phyloP scores from a whole-genome alignment of 495 filamentous ascomycete genomes.

The Neurospora terricola region DNA sequence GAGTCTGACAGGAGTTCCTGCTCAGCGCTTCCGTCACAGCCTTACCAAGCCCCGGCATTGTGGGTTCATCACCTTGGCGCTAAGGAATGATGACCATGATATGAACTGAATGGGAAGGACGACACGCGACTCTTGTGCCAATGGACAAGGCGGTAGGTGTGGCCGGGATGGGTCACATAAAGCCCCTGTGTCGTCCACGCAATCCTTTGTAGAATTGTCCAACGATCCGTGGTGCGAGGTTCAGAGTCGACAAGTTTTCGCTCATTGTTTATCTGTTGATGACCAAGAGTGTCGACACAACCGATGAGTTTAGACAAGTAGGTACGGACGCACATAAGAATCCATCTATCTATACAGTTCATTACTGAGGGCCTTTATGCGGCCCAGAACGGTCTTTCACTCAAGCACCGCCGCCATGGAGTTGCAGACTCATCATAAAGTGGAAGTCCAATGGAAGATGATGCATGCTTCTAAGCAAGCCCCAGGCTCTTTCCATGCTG shows the following conservation, averaged over 20 bases:
- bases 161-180: not conserved
- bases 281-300: not conserved
- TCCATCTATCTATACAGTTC: not conserved
- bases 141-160: not conserved
- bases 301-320: not conserved
- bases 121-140: not conserved
- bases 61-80: not conserved
- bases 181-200: not conserved
- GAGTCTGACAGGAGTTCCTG: not conserved
- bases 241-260: not conserved
- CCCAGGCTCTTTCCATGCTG: not conserved
- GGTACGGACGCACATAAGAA: not conserved
- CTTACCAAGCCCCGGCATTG: not conserved
- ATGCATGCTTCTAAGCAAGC: not conserved
- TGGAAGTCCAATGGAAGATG: not conserved
- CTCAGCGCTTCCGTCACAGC: not conserved
- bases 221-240: not conserved
- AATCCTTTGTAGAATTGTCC: not conserved
- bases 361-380: not conserved
- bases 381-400: not conserved
- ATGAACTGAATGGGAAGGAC: not conserved
- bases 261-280: not conserved
- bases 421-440: not conserved
- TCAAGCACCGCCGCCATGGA: not conserved
- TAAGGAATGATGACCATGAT: not conserved